phyloP scores from a whole-genome alignment of 768 basidiomycete species.

The Dacryopinax primogenitus region DNA sequence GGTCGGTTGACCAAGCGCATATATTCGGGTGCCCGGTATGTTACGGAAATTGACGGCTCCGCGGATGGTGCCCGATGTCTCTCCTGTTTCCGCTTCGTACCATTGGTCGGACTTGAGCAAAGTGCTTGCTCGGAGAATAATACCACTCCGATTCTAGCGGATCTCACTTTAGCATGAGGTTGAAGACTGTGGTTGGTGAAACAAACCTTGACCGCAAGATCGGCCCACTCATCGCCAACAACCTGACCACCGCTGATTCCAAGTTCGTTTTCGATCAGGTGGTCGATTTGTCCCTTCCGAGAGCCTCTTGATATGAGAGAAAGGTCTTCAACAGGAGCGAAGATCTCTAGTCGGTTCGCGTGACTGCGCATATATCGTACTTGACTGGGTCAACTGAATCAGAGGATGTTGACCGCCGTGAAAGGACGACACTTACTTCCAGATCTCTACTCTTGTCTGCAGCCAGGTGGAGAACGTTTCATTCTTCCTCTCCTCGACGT shows the following conservation, averaged over 20 bases:
- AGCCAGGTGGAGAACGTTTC: constrained; percentile 80
- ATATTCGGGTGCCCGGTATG: constrained; percentile 66
- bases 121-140: constrained; percentile 82
- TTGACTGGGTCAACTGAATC: constrained; percentile 41
- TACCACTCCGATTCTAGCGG: constrained; percentile 84
- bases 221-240: constrained; percentile 89
- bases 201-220: constrained; percentile 76
- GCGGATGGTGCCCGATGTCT: constrained; percentile 48
- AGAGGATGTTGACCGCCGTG: background rate
- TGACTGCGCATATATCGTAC: constrained; percentile 66
- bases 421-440: constrained; percentile 52
- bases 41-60: constrained; percentile 94
- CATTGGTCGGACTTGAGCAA: constrained; percentile 90
- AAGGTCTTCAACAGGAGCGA: constrained; percentile 80
- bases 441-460: constrained; percentile 74
- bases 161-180: background rate
- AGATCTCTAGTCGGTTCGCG: constrained; percentile 71
- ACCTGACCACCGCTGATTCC: constrained; percentile 71
- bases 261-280: constrained; percentile 61
- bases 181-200: no score
- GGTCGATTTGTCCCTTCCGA: constrained; percentile 34
- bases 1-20: constrained; percentile 87
- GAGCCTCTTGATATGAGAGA: constrained; percentile 59
- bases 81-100: constrained; percentile 53
- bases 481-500: constrained; percentile 50